Conservation (phyloP, 1,284 basidiomycete genomes). For the Mycena citricolor region DNA sequence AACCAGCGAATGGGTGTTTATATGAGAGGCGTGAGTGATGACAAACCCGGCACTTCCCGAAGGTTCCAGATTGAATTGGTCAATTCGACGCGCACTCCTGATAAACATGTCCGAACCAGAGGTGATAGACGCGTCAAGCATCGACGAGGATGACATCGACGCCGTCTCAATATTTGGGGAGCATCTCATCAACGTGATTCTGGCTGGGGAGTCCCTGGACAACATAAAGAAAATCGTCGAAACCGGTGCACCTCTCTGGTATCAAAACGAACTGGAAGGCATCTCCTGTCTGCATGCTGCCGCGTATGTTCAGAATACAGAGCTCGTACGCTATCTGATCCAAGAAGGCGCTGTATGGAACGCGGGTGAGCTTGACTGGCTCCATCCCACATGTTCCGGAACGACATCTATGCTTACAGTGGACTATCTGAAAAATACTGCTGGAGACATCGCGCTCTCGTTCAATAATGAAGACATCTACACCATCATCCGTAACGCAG, state of each 20-base stretch:
- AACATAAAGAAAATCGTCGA: slow-evolving; percentile 59
- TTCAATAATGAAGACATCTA: slow-evolving; percentile 78
- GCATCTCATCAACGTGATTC: slow-evolving; percentile 56
- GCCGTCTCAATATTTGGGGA: slow-evolving; percentile 52
- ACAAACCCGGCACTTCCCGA: too few species aligned
- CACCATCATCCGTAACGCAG: slow-evolving; percentile 78
- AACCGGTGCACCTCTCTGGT: slow-evolving; percentile 88
- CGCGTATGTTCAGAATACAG: slow-evolving; percentile 67
- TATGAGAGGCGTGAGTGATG: too few species aligned
- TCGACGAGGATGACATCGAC: slow-evolving; percentile 46
- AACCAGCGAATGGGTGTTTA: too few species aligned
- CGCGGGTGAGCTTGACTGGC: slow-evolving; percentile 68
- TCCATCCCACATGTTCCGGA: too few species aligned
- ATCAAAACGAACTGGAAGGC: slow-evolving; percentile 80
- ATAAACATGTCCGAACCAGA: too few species aligned
- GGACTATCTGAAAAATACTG: slow-evolving; percentile 77
- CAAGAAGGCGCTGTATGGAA: slow-evolving; percentile 93
- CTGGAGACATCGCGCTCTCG: slow-evolving; percentile 86
- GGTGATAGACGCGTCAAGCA: too few species aligned
- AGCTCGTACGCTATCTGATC: slow-evolving; percentile 67
- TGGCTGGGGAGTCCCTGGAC: slow-evolving; percentile 48
- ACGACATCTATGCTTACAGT: slow-evolving; percentile 51
- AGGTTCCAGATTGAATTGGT: too few species aligned
- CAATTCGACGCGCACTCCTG: too few species aligned
- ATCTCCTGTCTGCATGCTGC: slow-evolving; percentile 89